Percentiles rank a stretch among this genome's conserved stretches.
phyloP scores from a whole-genome alignment of 208 protist species.

The Trypanosomatidae sp. region DNA sequence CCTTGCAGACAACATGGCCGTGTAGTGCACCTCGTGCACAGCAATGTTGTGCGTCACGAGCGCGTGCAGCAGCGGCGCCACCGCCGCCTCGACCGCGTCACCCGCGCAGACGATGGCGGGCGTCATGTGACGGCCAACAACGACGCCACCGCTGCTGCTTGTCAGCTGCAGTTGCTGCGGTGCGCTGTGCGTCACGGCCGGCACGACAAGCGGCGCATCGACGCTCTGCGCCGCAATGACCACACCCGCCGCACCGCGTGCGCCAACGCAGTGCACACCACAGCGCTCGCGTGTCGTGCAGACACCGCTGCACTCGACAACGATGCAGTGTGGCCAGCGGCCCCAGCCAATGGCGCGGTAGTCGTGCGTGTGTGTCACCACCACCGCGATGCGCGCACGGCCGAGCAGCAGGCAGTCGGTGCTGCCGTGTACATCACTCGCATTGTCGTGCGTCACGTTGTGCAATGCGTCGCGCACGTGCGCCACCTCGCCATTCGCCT shows the following conservation, averaged over 20 bases:
- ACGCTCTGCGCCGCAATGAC: conserved; percentile 95
- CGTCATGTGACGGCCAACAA: too few relatives aligned
- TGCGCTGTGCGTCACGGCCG: conserved; percentile 89
- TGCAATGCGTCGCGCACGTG: too few relatives aligned
- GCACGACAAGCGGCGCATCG: conserved; percentile 91
- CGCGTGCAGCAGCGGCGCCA: conserved; percentile 93
- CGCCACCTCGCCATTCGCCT: too few relatives aligned
- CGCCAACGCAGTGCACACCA: conserved; percentile 84
- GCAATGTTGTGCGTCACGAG: conserved; percentile 91
- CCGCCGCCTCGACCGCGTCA: conserved; percentile 97
- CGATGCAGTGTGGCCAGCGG: conserved; percentile 73
- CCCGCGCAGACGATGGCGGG: conserved; percentile 94
- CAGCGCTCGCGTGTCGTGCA: conserved; percentile 90
- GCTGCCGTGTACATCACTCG: too few relatives aligned
- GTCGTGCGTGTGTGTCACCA: conserved; percentile 31
- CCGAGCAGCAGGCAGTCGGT: conserved; percentile 36
- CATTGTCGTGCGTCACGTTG: too few relatives aligned
- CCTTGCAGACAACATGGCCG: too few relatives aligned
- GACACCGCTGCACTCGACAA: conserved; percentile 97
- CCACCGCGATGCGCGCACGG: conserved; percentile 11
- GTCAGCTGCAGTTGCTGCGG: too few relatives aligned
- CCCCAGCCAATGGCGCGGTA: conserved; percentile 89
- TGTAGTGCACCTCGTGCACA: conserved; percentile 95
- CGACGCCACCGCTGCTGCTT: too few relatives aligned
- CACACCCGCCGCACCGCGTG: conserved; percentile 92